Percentiles rank a stretch among this genome's conserved stretches.
phyloP scores from a whole-genome alignment of 495 filamentous ascomycete genomes.

The Pyrenula massariospora region DNA sequence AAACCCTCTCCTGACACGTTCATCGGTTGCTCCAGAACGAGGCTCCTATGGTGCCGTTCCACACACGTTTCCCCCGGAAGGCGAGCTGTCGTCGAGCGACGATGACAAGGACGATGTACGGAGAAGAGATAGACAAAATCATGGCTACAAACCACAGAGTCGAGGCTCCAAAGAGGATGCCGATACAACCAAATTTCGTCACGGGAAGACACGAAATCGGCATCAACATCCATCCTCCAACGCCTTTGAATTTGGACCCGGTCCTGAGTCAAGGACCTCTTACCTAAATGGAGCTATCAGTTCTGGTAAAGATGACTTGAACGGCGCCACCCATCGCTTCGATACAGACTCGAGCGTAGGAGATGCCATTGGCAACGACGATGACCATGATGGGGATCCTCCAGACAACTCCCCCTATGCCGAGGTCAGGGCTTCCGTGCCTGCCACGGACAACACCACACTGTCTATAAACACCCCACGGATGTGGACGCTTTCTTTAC shows the following conservation, averaged over 20 bases:
- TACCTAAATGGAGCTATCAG: constrained; percentile 18
- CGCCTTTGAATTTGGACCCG: constrained; percentile 17
- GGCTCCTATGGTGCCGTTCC: constrained; percentile 48
- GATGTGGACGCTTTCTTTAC: constrained; percentile 68
- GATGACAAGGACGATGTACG: background rate
- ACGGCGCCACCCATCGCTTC: constrained; percentile 10
- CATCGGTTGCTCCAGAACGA: constrained; percentile 42
- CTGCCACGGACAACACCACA: constrained; percentile 56
- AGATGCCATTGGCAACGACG: constrained; percentile 13
- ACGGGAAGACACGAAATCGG: background rate
- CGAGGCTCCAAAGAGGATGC: background rate
- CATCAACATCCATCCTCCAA: constrained; percentile 14
- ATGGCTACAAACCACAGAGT: background rate
- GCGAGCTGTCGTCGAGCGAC: background rate
- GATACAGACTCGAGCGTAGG: constrained; percentile 14
- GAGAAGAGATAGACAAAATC: background rate
- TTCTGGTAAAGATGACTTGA: constrained; percentile 9
- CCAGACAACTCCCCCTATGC: constrained; percentile 36
- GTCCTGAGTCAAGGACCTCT: constrained; percentile 17
- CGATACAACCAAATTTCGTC: background rate
- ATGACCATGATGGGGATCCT: constrained; percentile 16
- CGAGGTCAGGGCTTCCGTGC: constrained; percentile 68
- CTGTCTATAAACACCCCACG: constrained; percentile 78
- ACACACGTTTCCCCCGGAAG: constrained; percentile 1
- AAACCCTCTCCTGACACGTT: constrained; percentile 42